Percentiles rank a stretch among this genome's conserved stretches.
phyloP scores from a whole-genome alignment of 192 early-diverging fungal species.

The Chytriomyces sp. region DNA sequence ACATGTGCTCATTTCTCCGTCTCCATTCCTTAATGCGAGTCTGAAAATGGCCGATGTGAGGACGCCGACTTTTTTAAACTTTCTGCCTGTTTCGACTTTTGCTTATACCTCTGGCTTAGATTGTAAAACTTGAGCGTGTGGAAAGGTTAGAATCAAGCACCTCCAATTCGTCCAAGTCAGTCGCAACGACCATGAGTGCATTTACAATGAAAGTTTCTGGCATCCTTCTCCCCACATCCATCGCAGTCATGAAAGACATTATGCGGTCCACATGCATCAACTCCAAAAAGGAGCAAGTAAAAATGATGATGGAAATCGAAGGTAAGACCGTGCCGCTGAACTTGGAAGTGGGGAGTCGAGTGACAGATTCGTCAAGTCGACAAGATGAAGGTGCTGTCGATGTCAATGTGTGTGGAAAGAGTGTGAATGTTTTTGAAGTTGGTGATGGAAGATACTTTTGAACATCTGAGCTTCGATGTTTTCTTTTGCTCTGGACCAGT shows the following conservation, averaged over 20 bases:
- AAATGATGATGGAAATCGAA: not conserved
- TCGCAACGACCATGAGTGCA: not conserved
- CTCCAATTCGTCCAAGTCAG: too few species aligned
- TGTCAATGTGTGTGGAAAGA: not conserved
- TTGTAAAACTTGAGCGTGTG: slow-evolving; percentile 13
- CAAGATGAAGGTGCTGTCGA: not conserved
- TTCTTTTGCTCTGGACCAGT: too few species aligned
- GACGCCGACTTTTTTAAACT: not conserved
- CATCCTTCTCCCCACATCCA: not conserved
- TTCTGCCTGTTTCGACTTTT: too few species aligned
- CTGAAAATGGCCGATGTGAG: slow-evolving; percentile 21
- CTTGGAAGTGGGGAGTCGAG: not conserved
- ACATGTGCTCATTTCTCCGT: slow-evolving; percentile 22
- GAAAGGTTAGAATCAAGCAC: not conserved
- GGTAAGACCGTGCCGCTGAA: not conserved
- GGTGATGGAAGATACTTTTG: not conserved
- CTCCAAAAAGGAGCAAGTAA: not conserved
- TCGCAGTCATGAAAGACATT: not conserved
- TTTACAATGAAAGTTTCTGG: not conserved
- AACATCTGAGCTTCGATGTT: slow-evolving; percentile 26
- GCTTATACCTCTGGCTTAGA: not conserved
- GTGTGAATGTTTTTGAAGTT: not conserved
- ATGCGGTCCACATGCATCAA: not conserved
- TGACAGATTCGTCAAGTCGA: not conserved
- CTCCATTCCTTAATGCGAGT: slow-evolving; percentile 24